These are phyloP conservation scores for Brettanomyces custersianus DNA, from an alignment of 805 yeast genomes.

Conservation along the genomic window DNA sequence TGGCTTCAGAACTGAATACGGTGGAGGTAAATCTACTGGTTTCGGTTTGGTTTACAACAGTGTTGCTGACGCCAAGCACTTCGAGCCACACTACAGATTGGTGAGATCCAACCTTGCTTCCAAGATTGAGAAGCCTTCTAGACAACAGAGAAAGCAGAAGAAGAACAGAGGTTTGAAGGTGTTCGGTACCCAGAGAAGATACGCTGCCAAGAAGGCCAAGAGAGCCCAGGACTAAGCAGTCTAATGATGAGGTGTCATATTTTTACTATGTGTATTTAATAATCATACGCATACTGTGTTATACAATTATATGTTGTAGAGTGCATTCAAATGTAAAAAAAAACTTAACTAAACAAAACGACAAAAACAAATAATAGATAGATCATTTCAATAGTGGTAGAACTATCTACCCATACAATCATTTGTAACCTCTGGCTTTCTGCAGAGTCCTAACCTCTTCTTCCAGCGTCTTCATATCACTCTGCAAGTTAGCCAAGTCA, in stretches of 20 bases:
- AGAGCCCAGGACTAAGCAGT: conserved; percentile 70
- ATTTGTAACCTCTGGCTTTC: conserved; percentile 37
- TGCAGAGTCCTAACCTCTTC: conserved; percentile 63
- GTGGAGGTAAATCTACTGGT: conserved; percentile 99
- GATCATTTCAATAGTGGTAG: background rate
- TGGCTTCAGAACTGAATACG: conserved; percentile 99
- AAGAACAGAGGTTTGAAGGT: conserved; percentile 99
- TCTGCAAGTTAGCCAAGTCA: conserved; percentile 85
- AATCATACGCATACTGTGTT: conserved; percentile 2
- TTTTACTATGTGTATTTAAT: conserved; percentile 5
- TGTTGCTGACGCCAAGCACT: conserved; percentile 93
- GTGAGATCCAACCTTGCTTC: conserved; percentile 97
- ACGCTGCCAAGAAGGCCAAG: conserved; percentile 86
- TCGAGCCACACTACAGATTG: conserved; percentile 98
- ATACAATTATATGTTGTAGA: too few relatives aligned
- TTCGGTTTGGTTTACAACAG: conserved; percentile 99
- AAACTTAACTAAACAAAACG: too few relatives aligned
- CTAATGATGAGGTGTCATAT: conserved; percentile 1
- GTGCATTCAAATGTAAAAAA: too few relatives aligned
- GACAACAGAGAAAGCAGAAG: conserved; percentile 99
- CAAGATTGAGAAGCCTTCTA: conserved; percentile 94
- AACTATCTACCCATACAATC: background rate
- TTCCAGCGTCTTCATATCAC: conserved; percentile 63
- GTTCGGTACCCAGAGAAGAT: conserved; percentile 96
- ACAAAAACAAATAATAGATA: conserved; percentile 2